Evolutionary conservation across 225 moss, liverwort and hornwort genomes (phyloP).

Genomic region (Pseudisothecium myosuroides): DNA sequence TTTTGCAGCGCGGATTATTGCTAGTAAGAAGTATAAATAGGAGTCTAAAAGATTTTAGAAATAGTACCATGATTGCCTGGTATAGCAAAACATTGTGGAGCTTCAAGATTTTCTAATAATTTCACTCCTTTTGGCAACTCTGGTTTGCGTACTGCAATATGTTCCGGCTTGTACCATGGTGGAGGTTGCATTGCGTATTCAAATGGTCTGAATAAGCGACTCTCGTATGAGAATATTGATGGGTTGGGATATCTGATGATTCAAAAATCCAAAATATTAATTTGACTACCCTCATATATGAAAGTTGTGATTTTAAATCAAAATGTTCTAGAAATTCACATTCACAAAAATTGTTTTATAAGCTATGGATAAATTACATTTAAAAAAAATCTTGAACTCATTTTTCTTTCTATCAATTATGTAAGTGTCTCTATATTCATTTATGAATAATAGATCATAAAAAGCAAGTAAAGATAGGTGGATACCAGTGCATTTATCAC

Average conservation of each 20-base stretch:
- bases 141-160: conserved; percentile 33
- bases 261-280: too few species aligned
- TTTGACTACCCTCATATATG: neutral
- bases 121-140: conserved; percentile 31
- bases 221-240: conserved; percentile 31
- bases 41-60: neutral
- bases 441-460: neutral
- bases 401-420: neutral
- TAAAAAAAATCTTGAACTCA: too few species aligned
- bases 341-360: neutral
- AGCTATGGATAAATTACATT: neutral
- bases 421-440: neutral
- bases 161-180: conserved; percentile 35
- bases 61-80: conserved; percentile 40
- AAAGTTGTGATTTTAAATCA: neutral
- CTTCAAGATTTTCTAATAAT: conserved; percentile 24
- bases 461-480: neutral
- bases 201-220: conserved; percentile 40
- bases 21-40: neutral
- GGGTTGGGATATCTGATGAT: conserved; percentile 44
- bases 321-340: neutral
- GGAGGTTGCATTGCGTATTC: conserved; percentile 54
- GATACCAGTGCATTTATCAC: neutral
- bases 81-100: conserved; percentile 55
- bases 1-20: neutral